These are phyloP conservation scores for Silene noctiflora DNA, from an alignment of 179 eudicot genomes.

Conservation along the genomic window DNA sequence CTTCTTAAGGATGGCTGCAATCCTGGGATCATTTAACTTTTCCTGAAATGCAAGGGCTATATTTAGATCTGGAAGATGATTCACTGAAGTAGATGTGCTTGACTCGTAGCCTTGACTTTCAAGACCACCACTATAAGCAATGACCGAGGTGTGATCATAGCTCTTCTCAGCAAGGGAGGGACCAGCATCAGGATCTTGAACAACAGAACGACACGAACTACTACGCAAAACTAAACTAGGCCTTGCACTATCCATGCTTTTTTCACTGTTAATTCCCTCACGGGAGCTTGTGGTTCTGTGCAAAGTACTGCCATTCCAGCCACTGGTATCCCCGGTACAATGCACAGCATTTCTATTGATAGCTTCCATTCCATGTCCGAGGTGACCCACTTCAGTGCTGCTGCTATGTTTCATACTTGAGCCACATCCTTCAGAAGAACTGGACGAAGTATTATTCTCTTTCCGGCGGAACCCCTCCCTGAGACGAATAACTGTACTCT, in stretches of 20 bases:
- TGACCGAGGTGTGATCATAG: constrained; percentile 55
- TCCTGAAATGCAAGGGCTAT: constrained; percentile 81
- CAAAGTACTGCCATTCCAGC: constrained; percentile 50
- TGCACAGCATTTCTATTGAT: constrained; percentile 38
- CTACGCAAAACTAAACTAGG: constrained; percentile 83
- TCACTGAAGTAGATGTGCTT: constrained; percentile 70
- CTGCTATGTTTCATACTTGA: constrained; percentile 96
- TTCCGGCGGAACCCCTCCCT: constrained; percentile 90
- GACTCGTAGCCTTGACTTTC: constrained; percentile 95
- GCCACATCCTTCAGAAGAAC: constrained; percentile 94
- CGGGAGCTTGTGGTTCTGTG: constrained; percentile 40
- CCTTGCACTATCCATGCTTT: constrained; percentile 92
- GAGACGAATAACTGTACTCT: constrained; percentile 94
- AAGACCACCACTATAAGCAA: constrained; percentile 78
- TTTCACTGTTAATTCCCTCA: constrained; percentile 88
- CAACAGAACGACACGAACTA: constrained; percentile 82
- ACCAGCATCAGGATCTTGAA: constrained; percentile 84
- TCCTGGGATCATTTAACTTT: constrained; percentile 82
- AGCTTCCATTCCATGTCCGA: constrained; percentile 54
- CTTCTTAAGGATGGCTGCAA: constrained; percentile 76
- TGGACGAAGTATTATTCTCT: constrained; percentile 85
- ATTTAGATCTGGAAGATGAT: constrained; percentile 68
- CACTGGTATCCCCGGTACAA: constrained; percentile 59
- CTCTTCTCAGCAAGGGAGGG: constrained; percentile 56
- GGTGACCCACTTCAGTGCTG: constrained; percentile 91